Evolutionary conservation across 192 early-diverging fungal genomes (phyloP).

Genomic region (Coemansia sp.): DNA sequence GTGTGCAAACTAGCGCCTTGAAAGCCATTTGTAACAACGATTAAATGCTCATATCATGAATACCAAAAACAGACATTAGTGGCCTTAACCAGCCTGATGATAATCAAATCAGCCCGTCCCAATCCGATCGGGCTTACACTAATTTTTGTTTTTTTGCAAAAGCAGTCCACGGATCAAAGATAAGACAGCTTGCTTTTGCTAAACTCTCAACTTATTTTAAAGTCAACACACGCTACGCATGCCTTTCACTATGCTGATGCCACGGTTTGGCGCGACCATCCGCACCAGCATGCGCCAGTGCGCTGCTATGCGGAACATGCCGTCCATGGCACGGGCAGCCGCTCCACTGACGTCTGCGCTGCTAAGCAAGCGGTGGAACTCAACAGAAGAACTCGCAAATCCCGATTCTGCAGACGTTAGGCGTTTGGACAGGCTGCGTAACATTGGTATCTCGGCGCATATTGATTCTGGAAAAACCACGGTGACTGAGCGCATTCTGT

Average conservation of each 20-base stretch:
- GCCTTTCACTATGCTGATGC: constrained; percentile 27
- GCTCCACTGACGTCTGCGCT: constrained; percentile 16
- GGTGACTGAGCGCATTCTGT: constrained; percentile 78
- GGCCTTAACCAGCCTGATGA: not conserved
- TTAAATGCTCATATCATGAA: too few species aligned
- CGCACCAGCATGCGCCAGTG: constrained; percentile 1
- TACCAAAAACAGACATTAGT: too few species aligned
- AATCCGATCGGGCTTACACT: not conserved
- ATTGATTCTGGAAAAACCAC: constrained; percentile 89
- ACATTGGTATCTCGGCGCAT: constrained; percentile 87
- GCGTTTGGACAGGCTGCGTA: constrained; percentile 66
- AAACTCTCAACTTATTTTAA: not conserved
- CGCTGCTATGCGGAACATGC: constrained; percentile 4
- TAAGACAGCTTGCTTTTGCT: not conserved
- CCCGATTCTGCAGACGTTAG: constrained; percentile 37
- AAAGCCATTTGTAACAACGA: too few species aligned
- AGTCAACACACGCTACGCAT: not conserved
- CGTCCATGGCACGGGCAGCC: not conserved
- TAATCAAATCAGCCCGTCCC: not conserved
- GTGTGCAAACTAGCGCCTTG: too few species aligned
- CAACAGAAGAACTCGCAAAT: not conserved
- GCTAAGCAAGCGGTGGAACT: constrained; percentile 30
- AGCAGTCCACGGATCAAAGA: not conserved
- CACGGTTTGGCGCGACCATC: constrained; percentile 24
- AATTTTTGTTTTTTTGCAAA: not conserved